A percentile compares a stretch with the other conserved stretches of the same genome.
These are phyloP conservation scores for Sisymbrium irio DNA, from an alignment of 345 rosid species.

Conservation along the genomic window DNA sequence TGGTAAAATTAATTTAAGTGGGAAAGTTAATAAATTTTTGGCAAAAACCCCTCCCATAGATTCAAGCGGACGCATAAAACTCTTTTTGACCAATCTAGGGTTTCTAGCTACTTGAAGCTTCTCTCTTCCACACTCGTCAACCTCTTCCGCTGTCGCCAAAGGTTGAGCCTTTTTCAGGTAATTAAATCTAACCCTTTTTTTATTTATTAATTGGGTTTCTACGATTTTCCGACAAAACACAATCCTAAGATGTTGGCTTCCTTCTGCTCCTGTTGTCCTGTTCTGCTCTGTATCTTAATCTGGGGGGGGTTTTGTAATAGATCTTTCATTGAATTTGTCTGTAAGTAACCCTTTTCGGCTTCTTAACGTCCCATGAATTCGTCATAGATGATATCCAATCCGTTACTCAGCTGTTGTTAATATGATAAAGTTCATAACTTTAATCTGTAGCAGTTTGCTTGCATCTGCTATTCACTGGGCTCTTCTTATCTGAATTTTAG, in stretches of 20 bases:
- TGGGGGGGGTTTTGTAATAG: background rate
- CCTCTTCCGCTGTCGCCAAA: constrained; percentile 21
- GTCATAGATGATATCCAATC: background rate
- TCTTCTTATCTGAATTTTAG: constrained; percentile 8
- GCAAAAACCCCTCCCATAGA: constrained; percentile 19
- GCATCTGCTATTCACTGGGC: background rate
- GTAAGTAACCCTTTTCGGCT: background rate
- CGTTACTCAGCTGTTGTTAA: background rate
- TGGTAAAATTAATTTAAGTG: constrained; percentile 2
- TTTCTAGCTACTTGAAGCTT: constrained; percentile 18
- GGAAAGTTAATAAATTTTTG: background rate
- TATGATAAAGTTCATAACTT: background rate
- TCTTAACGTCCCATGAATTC: background rate
- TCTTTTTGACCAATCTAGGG: constrained; percentile 30
- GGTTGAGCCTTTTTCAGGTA: constrained; percentile 22
- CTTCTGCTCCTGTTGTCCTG: constrained; percentile 23
- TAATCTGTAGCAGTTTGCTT: background rate
- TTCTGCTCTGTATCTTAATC: constrained; percentile 14
- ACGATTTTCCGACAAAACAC: constrained; percentile 5
- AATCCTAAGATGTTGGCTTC: background rate
- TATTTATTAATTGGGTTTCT: background rate
- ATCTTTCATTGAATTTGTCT: constrained; percentile 14
- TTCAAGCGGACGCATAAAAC: constrained; percentile 12
- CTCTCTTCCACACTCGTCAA: constrained; percentile 9
- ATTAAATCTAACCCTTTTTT: background rate